Percentiles rank a stretch among this genome's conserved stretches.
These are phyloP conservation scores for Osmanthus fragrans DNA, from an alignment of 257 asterid genomes.

Conservation along the genomic window DNA sequence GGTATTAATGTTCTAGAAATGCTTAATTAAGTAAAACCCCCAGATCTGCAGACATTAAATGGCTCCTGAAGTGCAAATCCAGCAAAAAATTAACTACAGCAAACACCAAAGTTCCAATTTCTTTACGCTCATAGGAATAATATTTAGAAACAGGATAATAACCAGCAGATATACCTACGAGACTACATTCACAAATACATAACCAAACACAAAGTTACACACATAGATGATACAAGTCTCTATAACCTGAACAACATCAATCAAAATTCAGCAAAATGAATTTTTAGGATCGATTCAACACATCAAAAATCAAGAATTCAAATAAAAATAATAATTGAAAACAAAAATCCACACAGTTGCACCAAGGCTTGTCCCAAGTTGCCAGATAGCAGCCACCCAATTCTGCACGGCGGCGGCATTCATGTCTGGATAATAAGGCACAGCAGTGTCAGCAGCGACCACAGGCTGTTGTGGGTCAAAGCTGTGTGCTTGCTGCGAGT, in stretches of 20 bases:
- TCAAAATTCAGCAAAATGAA: not conserved
- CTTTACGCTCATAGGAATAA: constrained; percentile 5
- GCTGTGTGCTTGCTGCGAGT: constrained; percentile 29
- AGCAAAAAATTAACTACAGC: not conserved
- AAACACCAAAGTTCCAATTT: not conserved
- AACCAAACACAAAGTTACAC: not conserved
- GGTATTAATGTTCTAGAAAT: not conserved
- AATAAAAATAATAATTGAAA: not conserved
- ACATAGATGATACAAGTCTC: not conserved
- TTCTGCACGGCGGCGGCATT: constrained; percentile 8
- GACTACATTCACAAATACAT: not conserved
- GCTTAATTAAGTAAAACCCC: not conserved
- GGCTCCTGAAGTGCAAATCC: constrained; percentile 3
- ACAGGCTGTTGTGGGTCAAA: constrained; percentile 26
- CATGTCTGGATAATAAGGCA: constrained; percentile 27
- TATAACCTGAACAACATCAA: not conserved
- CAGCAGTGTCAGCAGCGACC: constrained; percentile 12
- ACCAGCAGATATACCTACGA: not conserved
- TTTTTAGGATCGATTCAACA: not conserved
- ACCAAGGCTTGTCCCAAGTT: constrained; percentile 22
- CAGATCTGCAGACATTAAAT: not conserved
- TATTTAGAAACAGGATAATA: not conserved
- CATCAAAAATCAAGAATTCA: not conserved
- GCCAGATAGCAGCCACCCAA: constrained; percentile 35
- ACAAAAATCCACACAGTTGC: constrained; percentile 29